Evolutionary conservation across 2,329 filamentous ascomycete species (phyloP), one percentile per base, ranked within the genome.

Genomic region (Bertia moriformis): DNA sequence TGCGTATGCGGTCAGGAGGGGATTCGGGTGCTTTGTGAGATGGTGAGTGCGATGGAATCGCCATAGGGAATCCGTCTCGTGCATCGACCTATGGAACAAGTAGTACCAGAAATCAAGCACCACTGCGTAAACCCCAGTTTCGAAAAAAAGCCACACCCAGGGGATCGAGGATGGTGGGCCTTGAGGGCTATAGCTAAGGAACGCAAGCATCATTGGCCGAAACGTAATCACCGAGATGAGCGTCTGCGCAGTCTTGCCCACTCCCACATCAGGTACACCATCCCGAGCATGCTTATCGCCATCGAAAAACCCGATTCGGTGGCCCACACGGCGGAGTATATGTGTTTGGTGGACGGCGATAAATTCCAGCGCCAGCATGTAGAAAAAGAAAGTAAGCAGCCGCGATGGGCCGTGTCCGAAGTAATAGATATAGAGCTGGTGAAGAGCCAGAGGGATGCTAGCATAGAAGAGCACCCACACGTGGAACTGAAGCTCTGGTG

Each of bases 81-180:
- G 52, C 45, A 49, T 51, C 4, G 40, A 39, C n/a, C 51, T 47
- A 41, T 54, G 51, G 40, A 54, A 54, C 38, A 44, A 40, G 42
- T 55, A 55, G 43, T 54, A 55, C 45, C 47, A 55, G 33, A 49
- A 48, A 37, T 55, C 52, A 14, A 55, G 47, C 12, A 54, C 42
- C 38, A 54, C 42, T 4, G 42, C 45, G 41, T 27, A 27, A 7
- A 27, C n/a, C 7, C 22, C 22, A 27, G 22, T 27, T 27, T 27
- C 22, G 22, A 27, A 27, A n/a, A 27, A 10, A n/a, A 27, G 22
- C 22, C 22, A 27, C 7, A 27, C n/a, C 22, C 22, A 27, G n/a
- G 7, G 22, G n/a, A 27, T 27, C 7, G 22, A 27, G 22, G 22
- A 7, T 10, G 22, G 22, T 10, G 22, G 22, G 7, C 7, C 22